phyloP scores from a whole-genome alignment of 441 rosid genomes.

The Pelargonium australe region DNA sequence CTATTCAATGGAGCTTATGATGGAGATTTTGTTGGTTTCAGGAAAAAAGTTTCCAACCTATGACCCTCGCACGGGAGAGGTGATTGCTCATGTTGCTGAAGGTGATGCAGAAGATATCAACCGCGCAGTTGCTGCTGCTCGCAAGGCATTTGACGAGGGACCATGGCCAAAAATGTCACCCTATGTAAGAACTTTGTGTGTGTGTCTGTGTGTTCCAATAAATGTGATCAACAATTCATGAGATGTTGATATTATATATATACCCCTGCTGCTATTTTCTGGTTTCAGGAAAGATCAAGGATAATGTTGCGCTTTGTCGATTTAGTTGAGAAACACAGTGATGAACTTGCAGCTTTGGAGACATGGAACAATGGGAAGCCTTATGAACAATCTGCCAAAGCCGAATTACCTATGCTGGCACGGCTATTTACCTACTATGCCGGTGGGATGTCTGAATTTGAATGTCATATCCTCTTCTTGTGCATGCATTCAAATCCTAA shows the following conservation, averaged over 20 bases:
- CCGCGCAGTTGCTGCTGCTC: conserved; percentile 64
- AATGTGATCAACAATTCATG: background rate
- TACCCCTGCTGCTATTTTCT: conserved; percentile 8
- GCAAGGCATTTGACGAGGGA: conserved; percentile 67
- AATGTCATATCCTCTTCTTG: conserved; percentile 20
- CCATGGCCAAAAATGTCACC: conserved; percentile 73
- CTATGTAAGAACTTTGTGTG: conserved; percentile 32
- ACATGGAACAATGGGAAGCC: conserved; percentile 80
- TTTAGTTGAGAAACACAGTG: conserved; percentile 46
- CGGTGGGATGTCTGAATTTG: background rate
- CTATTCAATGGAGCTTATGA: background rate
- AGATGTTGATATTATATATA: background rate
- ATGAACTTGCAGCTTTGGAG: conserved; percentile 51
- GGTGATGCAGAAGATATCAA: conserved; percentile 61
- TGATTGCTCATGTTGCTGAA: conserved; percentile 61
- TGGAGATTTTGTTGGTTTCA: conserved; percentile 16
- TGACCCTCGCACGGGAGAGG: conserved; percentile 57
- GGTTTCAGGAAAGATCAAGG: conserved; percentile 67
- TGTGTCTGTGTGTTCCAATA: background rate
- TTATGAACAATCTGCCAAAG: conserved; percentile 48
- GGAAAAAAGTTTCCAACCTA: conserved; percentile 58
- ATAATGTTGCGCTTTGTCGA: conserved; percentile 57
- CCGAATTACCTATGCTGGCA: conserved; percentile 55
- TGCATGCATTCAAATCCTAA: background rate
- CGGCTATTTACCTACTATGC: conserved; percentile 7